Percentiles rank a stretch among this genome's conserved stretches.
These are phyloP conservation scores for Lipomyces spencermartinsiae DNA, from an alignment of 805 yeast genomes.

Conservation along the genomic window DNA sequence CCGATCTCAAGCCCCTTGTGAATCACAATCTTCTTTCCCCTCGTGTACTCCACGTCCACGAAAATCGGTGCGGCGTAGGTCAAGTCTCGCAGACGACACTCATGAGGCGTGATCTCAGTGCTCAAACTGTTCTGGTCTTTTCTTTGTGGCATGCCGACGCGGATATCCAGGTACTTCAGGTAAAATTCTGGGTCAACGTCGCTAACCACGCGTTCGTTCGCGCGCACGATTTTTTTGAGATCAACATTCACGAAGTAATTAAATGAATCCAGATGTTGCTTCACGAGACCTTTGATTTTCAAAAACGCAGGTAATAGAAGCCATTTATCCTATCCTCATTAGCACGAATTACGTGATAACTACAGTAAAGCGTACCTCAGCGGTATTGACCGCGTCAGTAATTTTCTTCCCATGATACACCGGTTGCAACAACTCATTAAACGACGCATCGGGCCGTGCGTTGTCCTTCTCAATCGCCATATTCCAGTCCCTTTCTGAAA, in stretches of 20 bases:
- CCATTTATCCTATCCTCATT: conserved; percentile 75
- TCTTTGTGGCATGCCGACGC: conserved; percentile 70
- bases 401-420: conserved; percentile 83
- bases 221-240: conserved; percentile 86
- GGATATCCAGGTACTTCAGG: conserved; percentile 86
- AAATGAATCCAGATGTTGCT: conserved; percentile 98
- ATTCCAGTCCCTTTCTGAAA: not conserved
- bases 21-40: conserved; percentile 90
- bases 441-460: conserved; percentile 42
- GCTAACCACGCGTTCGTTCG: conserved; percentile 85
- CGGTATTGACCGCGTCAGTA: conserved; percentile 87
- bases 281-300: conserved; percentile 93
- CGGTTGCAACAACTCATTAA: conserved; percentile 79
- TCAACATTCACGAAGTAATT: conserved; percentile 95
- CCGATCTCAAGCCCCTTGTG: conserved; percentile 93
- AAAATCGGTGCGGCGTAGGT: conserved; percentile 96
- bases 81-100: conserved; percentile 92
- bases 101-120: conserved; percentile 71
- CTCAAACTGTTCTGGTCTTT: conserved; percentile 47
- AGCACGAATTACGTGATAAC: not conserved
- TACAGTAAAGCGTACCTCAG: conserved; percentile 53
- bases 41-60: conserved; percentile 95
- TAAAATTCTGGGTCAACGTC: conserved; percentile 98
- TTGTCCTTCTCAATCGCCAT: conserved; percentile 1
- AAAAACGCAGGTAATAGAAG: conserved; percentile 92